Conservation (phyloP, 768 basidiomycete genomes). For the Mycena galericulata region DNA sequence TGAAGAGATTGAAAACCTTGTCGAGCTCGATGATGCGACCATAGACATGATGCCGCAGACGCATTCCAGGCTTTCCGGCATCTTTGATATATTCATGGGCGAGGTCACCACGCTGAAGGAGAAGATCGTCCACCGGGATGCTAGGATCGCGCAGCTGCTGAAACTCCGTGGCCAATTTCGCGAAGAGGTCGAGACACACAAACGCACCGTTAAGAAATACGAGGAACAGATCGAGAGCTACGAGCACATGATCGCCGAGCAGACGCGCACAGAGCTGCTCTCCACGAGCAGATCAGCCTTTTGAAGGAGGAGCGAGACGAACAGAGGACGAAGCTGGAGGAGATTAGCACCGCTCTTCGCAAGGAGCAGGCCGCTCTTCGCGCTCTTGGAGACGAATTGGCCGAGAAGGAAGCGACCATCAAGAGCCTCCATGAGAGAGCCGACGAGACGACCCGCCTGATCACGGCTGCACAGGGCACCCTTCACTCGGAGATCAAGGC, state of each 20-base stretch:
- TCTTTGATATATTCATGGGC: not conserved
- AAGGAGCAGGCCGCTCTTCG: constrained; percentile 1
- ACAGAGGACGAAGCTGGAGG: constrained; percentile 1
- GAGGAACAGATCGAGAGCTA: not conserved
- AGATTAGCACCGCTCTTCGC: not conserved
- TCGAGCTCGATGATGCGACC: constrained; percentile 6
- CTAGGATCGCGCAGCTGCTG: not conserved
- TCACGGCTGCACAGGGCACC: not conserved
- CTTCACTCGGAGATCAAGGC: constrained; percentile 9
- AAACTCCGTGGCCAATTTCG: not conserved
- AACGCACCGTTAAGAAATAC: constrained; percentile 4
- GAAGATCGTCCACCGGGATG: constrained; percentile 1
- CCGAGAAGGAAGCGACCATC: constrained; percentile 2
- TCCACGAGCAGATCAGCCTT: constrained; percentile 2
- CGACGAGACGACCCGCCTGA: not conserved
- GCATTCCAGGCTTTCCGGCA: not conserved
- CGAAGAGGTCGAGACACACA: constrained; percentile 6
- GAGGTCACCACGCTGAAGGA: not conserved
- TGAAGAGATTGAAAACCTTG: not conserved
- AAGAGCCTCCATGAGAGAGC: not conserved
- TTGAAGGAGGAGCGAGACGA: constrained; percentile 1
- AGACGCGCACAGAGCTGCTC: constrained; percentile 1
- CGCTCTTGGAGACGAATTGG: not conserved
- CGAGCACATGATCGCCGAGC: not conserved
- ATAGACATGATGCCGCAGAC: not conserved